Conservation (phyloP, 2,329 filamentous ascomycete species). For the Diaporthe nobilis region DNA sequence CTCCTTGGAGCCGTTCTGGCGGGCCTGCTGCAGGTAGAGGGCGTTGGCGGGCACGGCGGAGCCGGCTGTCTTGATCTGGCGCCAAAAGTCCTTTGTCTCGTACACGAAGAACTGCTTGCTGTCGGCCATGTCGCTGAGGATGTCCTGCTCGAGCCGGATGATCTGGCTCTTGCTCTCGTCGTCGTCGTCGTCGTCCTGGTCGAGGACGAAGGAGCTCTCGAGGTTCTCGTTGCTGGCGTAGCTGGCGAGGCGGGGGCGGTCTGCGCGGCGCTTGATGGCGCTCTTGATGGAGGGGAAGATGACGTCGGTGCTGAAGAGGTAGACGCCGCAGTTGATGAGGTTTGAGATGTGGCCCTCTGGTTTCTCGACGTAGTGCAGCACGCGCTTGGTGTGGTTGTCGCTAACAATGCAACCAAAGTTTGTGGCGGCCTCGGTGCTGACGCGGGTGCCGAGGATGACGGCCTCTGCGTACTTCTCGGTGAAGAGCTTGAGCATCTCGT, state of each 20-base stretch:
- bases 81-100: slow-evolving; percentile 99
- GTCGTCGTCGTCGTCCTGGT: slow-evolving; percentile 68
- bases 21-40: slow-evolving; percentile 94
- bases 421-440: slow-evolving; percentile 89
- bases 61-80: slow-evolving; percentile 99
- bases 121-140: slow-evolving; percentile 94
- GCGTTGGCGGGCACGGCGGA: slow-evolving; percentile 97
- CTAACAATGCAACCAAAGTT: slow-evolving; percentile 99
- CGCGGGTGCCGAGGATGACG: slow-evolving; percentile 92
- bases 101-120: slow-evolving; percentile 98
- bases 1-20: slow-evolving; percentile 85
- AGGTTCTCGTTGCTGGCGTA: slow-evolving; percentile 97
- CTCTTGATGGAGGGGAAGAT: slow-evolving; percentile 96
- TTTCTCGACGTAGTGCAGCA: slow-evolving; percentile 99
- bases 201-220: slow-evolving; percentile 71
- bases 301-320: slow-evolving; percentile 94
- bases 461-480: slow-evolving; percentile 97
- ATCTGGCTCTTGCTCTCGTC: slow-evolving; percentile 87
- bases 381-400: slow-evolving; percentile 92
- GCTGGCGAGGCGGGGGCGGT: slow-evolving; percentile 91
- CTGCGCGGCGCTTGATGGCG: slow-evolving; percentile 94
- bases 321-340: slow-evolving; percentile 99
- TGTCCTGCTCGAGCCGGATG: slow-evolving; percentile 96
- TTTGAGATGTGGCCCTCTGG: slow-evolving; percentile 98
- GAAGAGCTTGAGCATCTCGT: slow-evolving; percentile 95